Evolutionary conservation across 345 rosid species (phyloP), one percentile per base, ranked within the genome.

Genomic region (Euphorbia lathyris): DNA sequence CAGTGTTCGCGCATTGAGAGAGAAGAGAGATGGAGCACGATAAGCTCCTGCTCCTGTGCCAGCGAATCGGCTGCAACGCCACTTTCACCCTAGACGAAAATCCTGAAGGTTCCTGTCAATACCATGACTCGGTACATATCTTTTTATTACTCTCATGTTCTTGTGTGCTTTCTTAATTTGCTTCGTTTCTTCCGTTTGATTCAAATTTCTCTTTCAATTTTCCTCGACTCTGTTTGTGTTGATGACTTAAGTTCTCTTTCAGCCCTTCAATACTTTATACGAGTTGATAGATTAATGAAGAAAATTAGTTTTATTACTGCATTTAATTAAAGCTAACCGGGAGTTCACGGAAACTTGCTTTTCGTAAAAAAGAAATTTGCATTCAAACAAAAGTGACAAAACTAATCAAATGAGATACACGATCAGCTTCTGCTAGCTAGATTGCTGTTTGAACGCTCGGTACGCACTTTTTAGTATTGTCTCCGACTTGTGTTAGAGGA

Each of bases 41-140:
- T 75, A 74, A 68, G 78, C 67, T 27, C 78, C n/a, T 68, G 78
- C 76, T 85, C 30, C 91, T 67, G 23, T 96, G 99, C 83, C 96
- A 90, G 86, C 86, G 99, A 73, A 87, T 90, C 72, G 93, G 98
- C 69, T 90, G 99, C 89, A 48, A 87, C 79, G 89, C 90, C 62
- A 76, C 75, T 61, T 96, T 92, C 88, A 85, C 97, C 67, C 90
- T 78, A 9, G 90, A 85, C 30, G 89, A 92, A 60, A 96, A 90
- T 76, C 92, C 91, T 0, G 97, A 92, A 61, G 97, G 80, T 64
- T 87, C 97, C 80, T 95, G 99, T 77, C 81, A 77, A 1, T 95
- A 82, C 71, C 99, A 92, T 63, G 88, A 81, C 19, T 80, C 90
- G 60, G 97, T 90, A 72, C 12, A 1, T 29, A 86, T 60, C 22